Conservation (phyloP, 495 filamentous ascomycete species). For the Aspergillus heteromorphus region DNA sequence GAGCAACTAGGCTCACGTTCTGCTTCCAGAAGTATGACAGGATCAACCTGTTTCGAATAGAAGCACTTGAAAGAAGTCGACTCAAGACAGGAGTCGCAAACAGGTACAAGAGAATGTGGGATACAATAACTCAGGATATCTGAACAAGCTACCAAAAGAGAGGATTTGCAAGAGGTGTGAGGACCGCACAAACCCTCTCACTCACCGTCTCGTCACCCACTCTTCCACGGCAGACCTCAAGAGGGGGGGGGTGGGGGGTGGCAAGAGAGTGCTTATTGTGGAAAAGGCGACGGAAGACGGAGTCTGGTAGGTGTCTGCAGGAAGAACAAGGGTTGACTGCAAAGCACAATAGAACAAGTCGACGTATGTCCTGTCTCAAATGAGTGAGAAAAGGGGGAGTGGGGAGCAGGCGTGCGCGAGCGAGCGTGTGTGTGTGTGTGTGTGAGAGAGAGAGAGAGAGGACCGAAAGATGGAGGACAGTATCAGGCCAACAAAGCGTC, state of each 20-base stretch:
- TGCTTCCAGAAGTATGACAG: conserved; percentile 11
- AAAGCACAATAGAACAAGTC: neutral
- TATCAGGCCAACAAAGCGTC: neutral
- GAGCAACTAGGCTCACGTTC: neutral
- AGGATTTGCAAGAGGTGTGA: neutral
- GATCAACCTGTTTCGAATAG: conserved; percentile 24
- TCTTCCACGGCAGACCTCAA: neutral
- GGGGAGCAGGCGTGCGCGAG: neutral
- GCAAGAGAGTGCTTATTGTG: neutral
- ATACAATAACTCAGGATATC: neutral
- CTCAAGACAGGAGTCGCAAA: neutral
- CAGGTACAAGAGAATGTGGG: neutral
- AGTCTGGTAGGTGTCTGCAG: neutral
- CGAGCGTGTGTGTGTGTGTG: too few relatives aligned
- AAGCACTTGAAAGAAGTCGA: neutral
- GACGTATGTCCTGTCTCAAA: too few relatives aligned
- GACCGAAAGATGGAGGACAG: neutral
- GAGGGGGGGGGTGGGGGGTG: neutral
- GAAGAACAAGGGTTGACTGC: neutral
- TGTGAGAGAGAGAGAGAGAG: neutral
- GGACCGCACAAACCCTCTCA: neutral
- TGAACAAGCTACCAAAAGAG: neutral
- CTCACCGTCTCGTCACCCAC: neutral
- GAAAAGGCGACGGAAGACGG: too few relatives aligned
- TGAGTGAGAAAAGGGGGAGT: too few relatives aligned